phyloP scores from a whole-genome alignment of 108 stramenopile genomes.

The Epipyxis sp. region DNA sequence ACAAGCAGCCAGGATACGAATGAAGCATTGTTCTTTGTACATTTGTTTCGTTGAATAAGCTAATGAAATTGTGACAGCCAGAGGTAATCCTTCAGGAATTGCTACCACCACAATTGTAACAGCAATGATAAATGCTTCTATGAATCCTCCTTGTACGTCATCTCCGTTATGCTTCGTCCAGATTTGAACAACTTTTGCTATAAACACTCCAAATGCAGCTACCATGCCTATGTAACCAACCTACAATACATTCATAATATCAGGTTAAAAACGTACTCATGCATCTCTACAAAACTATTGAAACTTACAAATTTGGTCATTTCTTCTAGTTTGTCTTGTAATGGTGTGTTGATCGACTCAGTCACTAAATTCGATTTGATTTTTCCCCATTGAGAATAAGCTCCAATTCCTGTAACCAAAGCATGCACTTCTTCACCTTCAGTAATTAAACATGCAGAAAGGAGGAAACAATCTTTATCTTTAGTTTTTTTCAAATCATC shows the following conservation, averaged over 20 bases:
- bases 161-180: constrained; percentile 25
- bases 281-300: neutral
- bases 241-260: neutral
- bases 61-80: constrained; percentile 89
- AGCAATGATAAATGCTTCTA: constrained; percentile 75
- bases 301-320: constrained; percentile 40
- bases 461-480: constrained; percentile 38
- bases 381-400: constrained; percentile 49
- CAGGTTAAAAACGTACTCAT: neutral
- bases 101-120: constrained; percentile 92
- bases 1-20: constrained; percentile 91
- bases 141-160: constrained; percentile 8
- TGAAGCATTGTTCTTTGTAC: constrained; percentile 75
- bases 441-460: constrained; percentile 40
- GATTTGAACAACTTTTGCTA: constrained; percentile 43
- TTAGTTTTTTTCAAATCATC: constrained; percentile 25
- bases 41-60: constrained; percentile 56
- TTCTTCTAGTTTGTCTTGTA: constrained; percentile 52
- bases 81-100: constrained; percentile 95
- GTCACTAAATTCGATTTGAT: constrained; percentile 51
- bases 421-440: constrained; percentile 21
- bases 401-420: constrained; percentile 34
- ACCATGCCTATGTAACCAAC: constrained; percentile 16
- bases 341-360: constrained; percentile 47
- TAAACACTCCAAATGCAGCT: constrained; percentile 40